These are phyloP conservation scores for Xylaria sp. DNA, from an alignment of 2,329 filamentous ascomycete genomes.

Conservation along the genomic window DNA sequence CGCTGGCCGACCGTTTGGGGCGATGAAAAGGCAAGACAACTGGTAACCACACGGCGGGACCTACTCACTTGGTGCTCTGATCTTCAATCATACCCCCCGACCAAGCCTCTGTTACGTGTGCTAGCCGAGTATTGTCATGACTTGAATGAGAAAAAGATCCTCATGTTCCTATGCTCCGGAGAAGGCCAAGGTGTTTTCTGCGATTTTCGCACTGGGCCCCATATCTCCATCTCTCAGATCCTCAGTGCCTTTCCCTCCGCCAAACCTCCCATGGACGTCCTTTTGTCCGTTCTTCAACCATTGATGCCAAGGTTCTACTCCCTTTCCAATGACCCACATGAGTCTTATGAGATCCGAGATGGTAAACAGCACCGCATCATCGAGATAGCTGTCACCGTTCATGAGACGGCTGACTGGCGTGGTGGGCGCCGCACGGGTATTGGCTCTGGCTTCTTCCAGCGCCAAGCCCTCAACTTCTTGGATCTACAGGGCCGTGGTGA, in stretches of 20 bases:
- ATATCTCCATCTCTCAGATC: conserved; percentile 86
- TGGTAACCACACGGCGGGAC: conserved; percentile 90
- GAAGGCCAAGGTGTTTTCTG: conserved; percentile 95
- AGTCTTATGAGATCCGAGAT: conserved; percentile 74
- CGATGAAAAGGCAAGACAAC: conserved; percentile 82
- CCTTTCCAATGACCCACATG: conserved; percentile 92
- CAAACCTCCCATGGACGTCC: conserved; percentile 83
- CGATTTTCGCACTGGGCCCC: conserved; percentile 88
- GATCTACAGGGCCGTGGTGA: conserved; percentile 71
- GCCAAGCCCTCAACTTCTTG: conserved; percentile 78
- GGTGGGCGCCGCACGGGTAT: conserved; percentile 80
- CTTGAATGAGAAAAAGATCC: conserved; percentile 85
- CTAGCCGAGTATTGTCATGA: conserved; percentile 86
- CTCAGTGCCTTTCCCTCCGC: conserved; percentile 92
- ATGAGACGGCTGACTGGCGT: conserved; percentile 84
- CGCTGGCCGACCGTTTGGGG: conserved; percentile 99
- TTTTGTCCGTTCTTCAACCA: conserved; percentile 83
- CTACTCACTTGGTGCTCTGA: conserved; percentile 97
- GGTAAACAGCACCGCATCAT: conserved; percentile 80
- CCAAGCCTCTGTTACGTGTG: conserved; percentile 84
- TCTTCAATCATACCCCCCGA: conserved; percentile 90
- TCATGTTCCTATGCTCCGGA: conserved; percentile 84
- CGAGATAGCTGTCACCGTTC: conserved; percentile 96
- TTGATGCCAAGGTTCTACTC: conserved; percentile 99
- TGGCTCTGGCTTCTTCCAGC: conserved; percentile 92